These are phyloP conservation scores for Saitoella complicata DNA, from an alignment of 805 yeast genomes.

Conservation along the genomic window DNA sequence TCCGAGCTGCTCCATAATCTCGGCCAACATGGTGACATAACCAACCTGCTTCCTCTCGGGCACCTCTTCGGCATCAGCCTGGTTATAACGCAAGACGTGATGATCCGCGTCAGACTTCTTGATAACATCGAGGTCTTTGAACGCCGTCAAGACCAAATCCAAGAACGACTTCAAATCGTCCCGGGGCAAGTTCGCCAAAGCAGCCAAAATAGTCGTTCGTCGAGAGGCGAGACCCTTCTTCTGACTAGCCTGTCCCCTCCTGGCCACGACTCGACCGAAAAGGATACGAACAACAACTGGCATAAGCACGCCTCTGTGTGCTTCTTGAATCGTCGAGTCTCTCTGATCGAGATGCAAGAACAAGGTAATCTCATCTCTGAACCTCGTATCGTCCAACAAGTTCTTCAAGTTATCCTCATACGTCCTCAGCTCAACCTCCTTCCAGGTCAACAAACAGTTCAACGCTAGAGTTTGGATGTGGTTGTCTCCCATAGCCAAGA, in stretches of 20 bases:
- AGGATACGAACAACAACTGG: conserved; percentile 62
- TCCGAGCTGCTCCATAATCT: conserved; percentile 8
- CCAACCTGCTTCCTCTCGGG: conserved; percentile 10
- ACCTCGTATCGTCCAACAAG: conserved; percentile 63
- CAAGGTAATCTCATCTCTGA: conserved; percentile 67
- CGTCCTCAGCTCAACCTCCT: conserved; percentile 39
- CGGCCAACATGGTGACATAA: conserved; percentile 14
- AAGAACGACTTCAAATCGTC: no score
- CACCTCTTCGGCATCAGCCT: not conserved
- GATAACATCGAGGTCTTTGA: no score
- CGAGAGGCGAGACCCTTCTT: conserved; percentile 53
- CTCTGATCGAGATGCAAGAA: conserved; percentile 40
- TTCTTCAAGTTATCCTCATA: conserved; percentile 60
- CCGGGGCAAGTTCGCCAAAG: conserved; percentile 39
- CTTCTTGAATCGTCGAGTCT: conserved; percentile 34
- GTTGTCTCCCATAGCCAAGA: conserved; percentile 44
- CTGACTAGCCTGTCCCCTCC: conserved; percentile 36
- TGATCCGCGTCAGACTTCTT: no score
- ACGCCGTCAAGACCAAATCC: no score
- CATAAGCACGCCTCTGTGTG: conserved; percentile 45
- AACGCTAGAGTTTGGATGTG: conserved; percentile 61
- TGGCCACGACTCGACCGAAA: conserved; percentile 47
- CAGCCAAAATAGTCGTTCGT: conserved; percentile 51
- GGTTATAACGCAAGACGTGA: not conserved
- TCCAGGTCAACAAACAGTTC: conserved; percentile 49